These are phyloP conservation scores for Fusarium newnesense DNA, from an alignment of 2,329 filamentous ascomycete genomes.

Conservation along the genomic window DNA sequence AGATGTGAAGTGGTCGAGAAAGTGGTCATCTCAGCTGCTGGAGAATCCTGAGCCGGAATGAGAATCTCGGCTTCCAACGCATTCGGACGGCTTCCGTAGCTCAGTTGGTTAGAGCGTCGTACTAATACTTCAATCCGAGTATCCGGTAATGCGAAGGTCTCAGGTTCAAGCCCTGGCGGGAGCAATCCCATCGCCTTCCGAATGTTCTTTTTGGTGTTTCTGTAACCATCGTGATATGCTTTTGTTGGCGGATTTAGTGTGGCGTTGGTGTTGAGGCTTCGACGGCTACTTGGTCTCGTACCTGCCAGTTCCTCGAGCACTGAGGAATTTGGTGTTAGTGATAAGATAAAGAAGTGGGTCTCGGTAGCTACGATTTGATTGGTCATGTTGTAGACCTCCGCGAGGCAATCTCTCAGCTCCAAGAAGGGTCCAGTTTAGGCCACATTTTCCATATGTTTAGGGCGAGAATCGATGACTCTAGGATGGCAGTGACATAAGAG, in stretches of 20 bases:
- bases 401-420: background rate
- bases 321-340: background rate
- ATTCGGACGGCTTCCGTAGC: conserved; percentile 4
- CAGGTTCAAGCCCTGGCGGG: background rate
- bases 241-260: accelerated
- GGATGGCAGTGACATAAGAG: too few species aligned
- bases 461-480: too few species aligned
- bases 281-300: background rate
- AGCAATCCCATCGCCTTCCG: background rate
- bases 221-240: background rate
- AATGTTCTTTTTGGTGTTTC: background rate
- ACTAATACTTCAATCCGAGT: background rate
- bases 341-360: background rate
- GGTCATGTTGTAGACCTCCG: accelerated
- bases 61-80: background rate
- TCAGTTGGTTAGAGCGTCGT: conserved; percentile 3
- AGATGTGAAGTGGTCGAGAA: accelerated
- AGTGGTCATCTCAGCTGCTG: accelerated
- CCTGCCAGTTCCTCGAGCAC: background rate
- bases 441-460: background rate
- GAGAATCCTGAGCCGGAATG: accelerated
- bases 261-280: background rate
- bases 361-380: background rate
- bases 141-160: background rate
- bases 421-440: too few species aligned